Conservation (phyloP, 768 basidiomycete species). For the Grammothele lineata region DNA sequence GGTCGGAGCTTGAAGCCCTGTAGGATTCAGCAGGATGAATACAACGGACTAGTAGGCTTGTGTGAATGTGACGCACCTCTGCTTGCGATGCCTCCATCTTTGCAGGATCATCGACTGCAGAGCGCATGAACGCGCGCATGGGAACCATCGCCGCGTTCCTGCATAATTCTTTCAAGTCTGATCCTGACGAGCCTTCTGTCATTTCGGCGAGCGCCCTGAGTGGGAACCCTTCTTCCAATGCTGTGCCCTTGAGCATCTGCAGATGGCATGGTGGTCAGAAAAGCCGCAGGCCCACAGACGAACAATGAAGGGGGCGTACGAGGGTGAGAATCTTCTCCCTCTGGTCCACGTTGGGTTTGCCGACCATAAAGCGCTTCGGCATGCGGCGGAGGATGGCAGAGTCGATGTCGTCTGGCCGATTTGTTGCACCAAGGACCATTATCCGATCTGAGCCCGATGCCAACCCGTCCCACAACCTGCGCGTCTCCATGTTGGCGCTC, state of each 20-base stretch:
- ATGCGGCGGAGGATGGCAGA: conserved; percentile 88
- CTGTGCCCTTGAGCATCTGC: conserved; percentile 89
- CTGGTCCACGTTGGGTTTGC: conserved; percentile 74
- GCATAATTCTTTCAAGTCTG: conserved; percentile 89
- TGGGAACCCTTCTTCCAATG: conserved; percentile 57
- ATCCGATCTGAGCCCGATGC: conserved; percentile 78
- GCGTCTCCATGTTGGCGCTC: not conserved
- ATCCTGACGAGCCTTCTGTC: conserved; percentile 79
- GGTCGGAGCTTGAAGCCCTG: conserved; percentile 81
- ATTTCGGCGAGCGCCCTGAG: conserved; percentile 58
- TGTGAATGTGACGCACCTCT: conserved; percentile 35
- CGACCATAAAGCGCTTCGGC: conserved; percentile 92
- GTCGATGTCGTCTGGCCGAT: conserved; percentile 90
- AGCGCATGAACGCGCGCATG: conserved; percentile 77
- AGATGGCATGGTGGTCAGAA: no score
- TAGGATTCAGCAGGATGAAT: not conserved
- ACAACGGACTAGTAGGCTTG: not conserved
- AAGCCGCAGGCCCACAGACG: not conserved
- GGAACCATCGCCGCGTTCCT: conserved; percentile 93
- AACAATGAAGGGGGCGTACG: conserved; percentile 36
- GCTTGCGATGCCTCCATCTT: conserved; percentile 39
- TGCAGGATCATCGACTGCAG: conserved; percentile 43
- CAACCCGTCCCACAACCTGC: conserved; percentile 92
- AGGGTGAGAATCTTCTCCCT: conserved; percentile 79
- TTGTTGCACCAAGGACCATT: conserved; percentile 91